Evolutionary conservation across 192 early-diverging fungal species (phyloP), one percentile per base, ranked within the genome.

Genomic region (Physocladia obscura): DNA sequence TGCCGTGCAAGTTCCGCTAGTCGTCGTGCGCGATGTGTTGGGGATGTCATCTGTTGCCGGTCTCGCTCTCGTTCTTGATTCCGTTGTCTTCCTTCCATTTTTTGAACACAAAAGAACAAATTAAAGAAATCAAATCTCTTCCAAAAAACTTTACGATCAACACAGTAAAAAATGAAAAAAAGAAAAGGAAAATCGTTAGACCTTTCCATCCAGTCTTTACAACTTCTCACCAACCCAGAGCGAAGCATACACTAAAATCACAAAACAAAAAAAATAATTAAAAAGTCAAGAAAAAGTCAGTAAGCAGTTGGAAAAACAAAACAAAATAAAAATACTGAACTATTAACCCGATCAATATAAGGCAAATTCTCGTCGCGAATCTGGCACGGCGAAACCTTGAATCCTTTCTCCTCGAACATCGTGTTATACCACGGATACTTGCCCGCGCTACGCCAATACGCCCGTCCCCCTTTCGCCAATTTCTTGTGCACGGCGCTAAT

Each of bases 341-440:
- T 94, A 77, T 94, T 94, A 47, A 93, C 91, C 24, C 91, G 83
- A 49, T 92, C 92, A 51, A 93, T 89, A 6, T 83, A 86, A 50
- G 74, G 75, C 39, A 80, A 81, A 49, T 85, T 83, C 47, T 82
- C 83, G 54, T 89, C 76, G 21, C 91, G 87, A n/a, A 93, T 79
- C 40, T 85, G 87, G 13, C 89, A 75, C 21, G 90, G 73, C 60
- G 86, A 73, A 6, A 94, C 87, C 22, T 74, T 51, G 73, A 93
- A 93, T 1, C 89, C 90, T 57, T 85, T 62, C 64, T 80, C 79
- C 70, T 87, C 84, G 84, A 94, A 92, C 38, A 91, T 70, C 0
- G 49, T 38, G 72, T 90, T 90, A 78, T 93, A 94, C 91, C 93
- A 94, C 0, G 93, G 93, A 21, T 82, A 76, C 64, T 87, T 85